Conservation (phyloP, 805 yeast genomes). For the Blastobotrys robertii region DNA sequence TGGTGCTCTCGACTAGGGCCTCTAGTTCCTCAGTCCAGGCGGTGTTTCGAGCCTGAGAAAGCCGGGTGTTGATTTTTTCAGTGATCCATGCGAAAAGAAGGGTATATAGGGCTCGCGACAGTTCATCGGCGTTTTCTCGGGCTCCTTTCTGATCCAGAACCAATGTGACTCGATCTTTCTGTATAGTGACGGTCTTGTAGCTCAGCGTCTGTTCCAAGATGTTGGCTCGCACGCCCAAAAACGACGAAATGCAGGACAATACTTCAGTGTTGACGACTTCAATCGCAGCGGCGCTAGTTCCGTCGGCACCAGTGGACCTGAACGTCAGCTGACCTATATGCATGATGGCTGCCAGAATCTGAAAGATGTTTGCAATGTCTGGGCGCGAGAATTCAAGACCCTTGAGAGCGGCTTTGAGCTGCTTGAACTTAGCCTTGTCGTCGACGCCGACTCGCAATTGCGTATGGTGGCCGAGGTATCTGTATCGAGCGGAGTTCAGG, state of each 20-base stretch:
- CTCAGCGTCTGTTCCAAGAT: conserved; percentile 29
- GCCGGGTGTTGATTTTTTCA: conserved; percentile 28
- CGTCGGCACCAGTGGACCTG: conserved; percentile 25
- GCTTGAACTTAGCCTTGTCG: conserved; percentile 38
- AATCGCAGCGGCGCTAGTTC: conserved; percentile 28
- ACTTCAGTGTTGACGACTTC: conserved; percentile 28
- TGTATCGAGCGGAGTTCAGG: conserved; percentile 27
- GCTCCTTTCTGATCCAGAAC: conserved; percentile 34
- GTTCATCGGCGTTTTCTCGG: conserved; percentile 32
- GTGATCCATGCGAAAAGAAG: conserved; percentile 31
- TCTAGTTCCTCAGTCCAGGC: conserved; percentile 12
- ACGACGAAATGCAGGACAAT: conserved; percentile 27
- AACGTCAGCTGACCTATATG: conserved; percentile 35
- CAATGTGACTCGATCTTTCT: conserved; percentile 32
- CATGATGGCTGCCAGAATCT: conserved; percentile 35
- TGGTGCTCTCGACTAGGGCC: conserved; percentile 25
- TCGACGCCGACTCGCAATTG: conserved; percentile 37
- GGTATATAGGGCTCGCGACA: conserved; percentile 33
- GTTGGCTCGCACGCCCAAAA: conserved; percentile 32
- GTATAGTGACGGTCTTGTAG: conserved; percentile 30
- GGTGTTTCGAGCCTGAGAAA: conserved; percentile 23
- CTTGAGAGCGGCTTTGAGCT: conserved; percentile 39
- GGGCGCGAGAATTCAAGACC: conserved; percentile 38
- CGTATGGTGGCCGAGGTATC: conserved; percentile 37
- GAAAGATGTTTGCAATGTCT: conserved; percentile 41